Percentiles rank a stretch among this genome's conserved stretches.
phyloP scores from a whole-genome alignment of 352 stramenopile species.

The Pythium rishiriense region DNA sequence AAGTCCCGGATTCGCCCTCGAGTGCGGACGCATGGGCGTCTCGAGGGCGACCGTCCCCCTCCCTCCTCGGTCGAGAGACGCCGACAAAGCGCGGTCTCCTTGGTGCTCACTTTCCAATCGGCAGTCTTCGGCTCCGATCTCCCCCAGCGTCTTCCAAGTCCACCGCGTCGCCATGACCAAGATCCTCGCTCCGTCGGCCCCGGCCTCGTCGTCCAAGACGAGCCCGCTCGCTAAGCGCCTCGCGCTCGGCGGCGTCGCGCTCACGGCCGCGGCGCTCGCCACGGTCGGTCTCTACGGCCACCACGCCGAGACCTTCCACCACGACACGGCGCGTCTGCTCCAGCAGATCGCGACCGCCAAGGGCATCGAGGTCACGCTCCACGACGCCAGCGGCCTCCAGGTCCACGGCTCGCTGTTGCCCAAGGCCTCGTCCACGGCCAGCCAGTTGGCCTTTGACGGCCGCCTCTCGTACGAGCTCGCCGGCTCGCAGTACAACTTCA shows the following conservation, averaged over 20 bases:
- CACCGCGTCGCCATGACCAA: conserved; percentile 1
- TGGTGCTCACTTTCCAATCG: too few relatives aligned
- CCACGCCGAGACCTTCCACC: conserved; percentile 24
- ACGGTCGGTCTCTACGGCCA: conserved; percentile 27
- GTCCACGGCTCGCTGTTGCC: conserved; percentile 30
- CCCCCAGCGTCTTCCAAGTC: too few relatives aligned
- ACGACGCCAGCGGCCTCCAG: conserved; percentile 5
- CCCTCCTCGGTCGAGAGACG: too few relatives aligned
- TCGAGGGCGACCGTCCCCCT: too few relatives aligned
- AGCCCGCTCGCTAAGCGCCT: conserved; percentile 3
- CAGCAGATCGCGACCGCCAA: conserved; percentile 28
- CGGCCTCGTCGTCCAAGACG: not conserved
- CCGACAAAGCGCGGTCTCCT: too few relatives aligned
- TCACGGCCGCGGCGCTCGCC: conserved; percentile 9
- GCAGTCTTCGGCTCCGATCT: too few relatives aligned
- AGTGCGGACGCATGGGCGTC: too few relatives aligned
- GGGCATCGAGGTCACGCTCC: conserved; percentile 32
- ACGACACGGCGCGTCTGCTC: conserved; percentile 28
- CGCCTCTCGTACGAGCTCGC: conserved; percentile 30
- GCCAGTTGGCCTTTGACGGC: conserved; percentile 28
- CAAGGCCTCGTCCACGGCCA: conserved; percentile 7
- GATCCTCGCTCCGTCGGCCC: not conserved
- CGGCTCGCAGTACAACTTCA: conserved; percentile 37
- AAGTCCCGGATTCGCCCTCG: too few relatives aligned
- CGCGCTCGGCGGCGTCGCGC: not conserved